Conservation (phyloP, 2,329 filamentous ascomycete genomes). For the Falciphora oryzae region DNA sequence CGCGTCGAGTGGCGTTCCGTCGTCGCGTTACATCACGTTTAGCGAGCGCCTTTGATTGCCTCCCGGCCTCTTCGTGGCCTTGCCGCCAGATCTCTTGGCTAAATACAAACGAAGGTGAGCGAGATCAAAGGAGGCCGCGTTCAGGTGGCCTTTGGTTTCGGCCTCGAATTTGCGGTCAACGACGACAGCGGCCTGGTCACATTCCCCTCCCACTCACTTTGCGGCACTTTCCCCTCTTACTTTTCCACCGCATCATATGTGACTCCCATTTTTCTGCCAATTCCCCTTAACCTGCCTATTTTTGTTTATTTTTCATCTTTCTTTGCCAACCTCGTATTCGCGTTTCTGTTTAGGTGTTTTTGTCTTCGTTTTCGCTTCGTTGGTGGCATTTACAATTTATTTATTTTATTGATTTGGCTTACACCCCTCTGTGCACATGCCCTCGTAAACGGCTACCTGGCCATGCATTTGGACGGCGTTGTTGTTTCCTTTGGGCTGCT, state of each 20-base stretch:
- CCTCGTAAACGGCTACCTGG: not conserved
- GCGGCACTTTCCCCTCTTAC: not conserved
- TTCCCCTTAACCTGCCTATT: not conserved
- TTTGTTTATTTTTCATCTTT: not conserved
- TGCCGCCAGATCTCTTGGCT: not conserved
- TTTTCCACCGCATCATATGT: no score
- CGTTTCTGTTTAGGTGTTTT: not conserved
- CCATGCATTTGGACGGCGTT: conserved; percentile 4
- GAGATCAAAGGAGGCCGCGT: conserved; percentile 4
- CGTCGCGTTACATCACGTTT: no score
- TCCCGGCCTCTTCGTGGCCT: not conserved
- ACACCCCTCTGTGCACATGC: not conserved
- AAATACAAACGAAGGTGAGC: conserved; percentile 3
- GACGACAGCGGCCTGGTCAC: not conserved
- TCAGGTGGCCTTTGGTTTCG: not conserved
- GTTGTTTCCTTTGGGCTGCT: conserved; percentile 12
- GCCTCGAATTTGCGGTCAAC: not conserved
- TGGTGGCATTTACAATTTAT: not conserved
- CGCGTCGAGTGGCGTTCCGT: no score
- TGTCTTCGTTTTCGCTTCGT: not conserved
- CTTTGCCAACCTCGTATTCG: not conserved
- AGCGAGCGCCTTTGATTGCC: not conserved
- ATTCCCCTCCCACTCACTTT: not conserved
- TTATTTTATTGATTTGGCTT: not conserved
- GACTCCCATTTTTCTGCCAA: not conserved